Conservation (phyloP, 1,284 basidiomycete genomes). For the Earliella scabrosa region DNA sequence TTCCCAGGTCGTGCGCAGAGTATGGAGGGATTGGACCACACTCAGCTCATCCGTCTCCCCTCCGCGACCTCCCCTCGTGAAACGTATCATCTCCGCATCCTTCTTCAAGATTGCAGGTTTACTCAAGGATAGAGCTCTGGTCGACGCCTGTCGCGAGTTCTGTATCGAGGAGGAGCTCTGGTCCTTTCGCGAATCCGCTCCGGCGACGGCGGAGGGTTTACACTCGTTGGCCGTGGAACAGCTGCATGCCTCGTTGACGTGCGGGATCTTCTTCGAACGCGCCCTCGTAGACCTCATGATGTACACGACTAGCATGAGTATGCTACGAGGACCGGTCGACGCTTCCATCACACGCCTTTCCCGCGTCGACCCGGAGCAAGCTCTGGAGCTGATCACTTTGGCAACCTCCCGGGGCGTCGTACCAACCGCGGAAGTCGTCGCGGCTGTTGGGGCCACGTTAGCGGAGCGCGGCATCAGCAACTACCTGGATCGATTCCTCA, state of each 20-base stretch:
- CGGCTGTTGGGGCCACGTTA: constrained; percentile 15
- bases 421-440: constrained; percentile 6
- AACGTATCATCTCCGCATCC: constrained; percentile 44
- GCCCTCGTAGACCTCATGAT: constrained; percentile 21
- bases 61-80: constrained; percentile 30
- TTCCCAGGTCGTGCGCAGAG: constrained; percentile 35
- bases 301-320: constrained; percentile 3
- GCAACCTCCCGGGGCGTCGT: constrained; percentile 14
- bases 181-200: background rate
- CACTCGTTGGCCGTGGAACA: constrained; percentile 21
- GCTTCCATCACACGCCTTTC: constrained; percentile 10
- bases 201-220: background rate
- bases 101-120: constrained; percentile 51
- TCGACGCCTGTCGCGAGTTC: constrained; percentile 33
- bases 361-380: constrained; percentile 15
- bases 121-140: constrained; percentile 41
- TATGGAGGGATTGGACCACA: constrained; percentile 48
- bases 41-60: constrained; percentile 21
- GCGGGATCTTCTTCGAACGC: constrained; percentile 20
- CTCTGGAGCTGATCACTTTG: constrained; percentile 16
- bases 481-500: constrained; percentile 20
- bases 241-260: constrained; percentile 18
- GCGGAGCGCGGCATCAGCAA: constrained; percentile 13
- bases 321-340: constrained; percentile 17
- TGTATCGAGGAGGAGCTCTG: constrained; percentile 12